Evolutionary conservation across 1,284 basidiomycete species (phyloP).

Genomic region (Clitocybe nebularis): DNA sequence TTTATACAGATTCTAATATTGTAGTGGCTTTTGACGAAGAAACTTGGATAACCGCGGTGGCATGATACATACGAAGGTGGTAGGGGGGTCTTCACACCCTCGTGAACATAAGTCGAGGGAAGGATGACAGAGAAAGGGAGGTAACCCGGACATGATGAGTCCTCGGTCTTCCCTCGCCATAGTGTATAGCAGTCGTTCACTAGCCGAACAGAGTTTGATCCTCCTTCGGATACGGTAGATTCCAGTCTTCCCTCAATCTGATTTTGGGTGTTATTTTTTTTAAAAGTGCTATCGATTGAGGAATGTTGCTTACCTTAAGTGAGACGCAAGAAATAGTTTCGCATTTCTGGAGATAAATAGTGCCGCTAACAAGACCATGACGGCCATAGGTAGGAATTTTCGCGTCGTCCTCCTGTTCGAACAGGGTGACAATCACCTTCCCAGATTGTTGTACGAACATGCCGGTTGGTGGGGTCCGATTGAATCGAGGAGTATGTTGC

Average conservation of each 20-base stretch:
- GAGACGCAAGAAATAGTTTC: conserved; percentile 38
- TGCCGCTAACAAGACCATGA: conserved; percentile 29
- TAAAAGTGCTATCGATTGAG: not conserved
- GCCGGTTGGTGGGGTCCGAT: conserved; percentile 24
- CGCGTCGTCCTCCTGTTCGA: conserved; percentile 33
- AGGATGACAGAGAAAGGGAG: conserved; percentile 47
- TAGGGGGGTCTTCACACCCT: conserved; percentile 28
- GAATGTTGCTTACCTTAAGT: conserved; percentile 36
- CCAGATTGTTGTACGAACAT: conserved; percentile 31
- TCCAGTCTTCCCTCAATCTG: conserved; percentile 54
- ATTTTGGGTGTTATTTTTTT: not conserved
- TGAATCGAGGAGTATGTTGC: conserved; percentile 29
- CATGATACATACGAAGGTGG: conserved; percentile 49
- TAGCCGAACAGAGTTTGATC: conserved; percentile 29
- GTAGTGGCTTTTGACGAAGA: conserved; percentile 36
- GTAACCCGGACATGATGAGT: conserved; percentile 36
- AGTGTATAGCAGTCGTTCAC: conserved; percentile 32
- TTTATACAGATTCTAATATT: conserved; percentile 41
- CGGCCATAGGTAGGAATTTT: conserved; percentile 34
- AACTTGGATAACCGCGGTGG: conserved; percentile 30
- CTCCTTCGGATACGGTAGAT: conserved; percentile 36
- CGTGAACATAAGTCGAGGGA: conserved; percentile 41
- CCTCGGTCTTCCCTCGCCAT: conserved; percentile 34
- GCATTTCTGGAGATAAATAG: conserved; percentile 35
- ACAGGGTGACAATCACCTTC: conserved; percentile 31